Conservation (phyloP, 2,329 filamentous ascomycete species). For the Fusarium sp. region DNA sequence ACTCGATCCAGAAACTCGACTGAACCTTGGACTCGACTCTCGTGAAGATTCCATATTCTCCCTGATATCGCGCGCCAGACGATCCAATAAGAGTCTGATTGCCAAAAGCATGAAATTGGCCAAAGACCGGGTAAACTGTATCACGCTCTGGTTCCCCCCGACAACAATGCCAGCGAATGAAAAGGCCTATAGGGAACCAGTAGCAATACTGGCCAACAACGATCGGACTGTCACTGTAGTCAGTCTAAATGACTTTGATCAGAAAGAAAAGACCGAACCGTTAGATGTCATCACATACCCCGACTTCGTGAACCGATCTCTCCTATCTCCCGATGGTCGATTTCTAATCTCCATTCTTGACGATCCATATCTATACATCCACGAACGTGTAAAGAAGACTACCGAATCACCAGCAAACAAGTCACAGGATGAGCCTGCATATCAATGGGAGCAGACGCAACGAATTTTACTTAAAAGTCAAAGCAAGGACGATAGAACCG, state of each 20-base stretch:
- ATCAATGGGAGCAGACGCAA: conserved; percentile 63
- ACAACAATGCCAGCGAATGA: conserved; percentile 42
- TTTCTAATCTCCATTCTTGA: conserved; percentile 88
- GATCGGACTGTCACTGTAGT: conserved; percentile 90
- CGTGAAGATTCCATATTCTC: conserved; percentile 51
- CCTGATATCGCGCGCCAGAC: conserved; percentile 53
- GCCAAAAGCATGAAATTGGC: conserved; percentile 66
- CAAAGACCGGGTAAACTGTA: conserved; percentile 72
- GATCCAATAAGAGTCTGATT: conserved; percentile 57
- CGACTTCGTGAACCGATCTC: conserved; percentile 90
- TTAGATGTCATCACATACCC: conserved; percentile 79
- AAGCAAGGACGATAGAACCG: conserved; percentile 62
- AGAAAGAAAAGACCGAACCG: conserved; percentile 60
- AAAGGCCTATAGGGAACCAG: conserved; percentile 60
- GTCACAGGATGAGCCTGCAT: conserved; percentile 47
- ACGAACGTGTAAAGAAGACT: conserved; percentile 64
- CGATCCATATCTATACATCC: conserved; percentile 86
- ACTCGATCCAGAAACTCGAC: conserved; percentile 51
- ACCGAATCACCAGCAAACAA: conserved; percentile 40
- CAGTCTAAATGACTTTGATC: conserved; percentile 71
- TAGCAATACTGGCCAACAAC: conserved; percentile 89
- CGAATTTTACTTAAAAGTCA: conserved; percentile 69
- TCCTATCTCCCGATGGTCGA: conserved; percentile 89
- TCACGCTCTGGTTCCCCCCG: conserved; percentile 71
- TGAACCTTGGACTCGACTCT: conserved; percentile 48